A percentile compares a stretch with the other conserved stretches of the same genome.
Evolutionary conservation across 2,329 filamentous ascomycete genomes (phyloP).

Genomic region (Diaporthe ilicicola): DNA sequence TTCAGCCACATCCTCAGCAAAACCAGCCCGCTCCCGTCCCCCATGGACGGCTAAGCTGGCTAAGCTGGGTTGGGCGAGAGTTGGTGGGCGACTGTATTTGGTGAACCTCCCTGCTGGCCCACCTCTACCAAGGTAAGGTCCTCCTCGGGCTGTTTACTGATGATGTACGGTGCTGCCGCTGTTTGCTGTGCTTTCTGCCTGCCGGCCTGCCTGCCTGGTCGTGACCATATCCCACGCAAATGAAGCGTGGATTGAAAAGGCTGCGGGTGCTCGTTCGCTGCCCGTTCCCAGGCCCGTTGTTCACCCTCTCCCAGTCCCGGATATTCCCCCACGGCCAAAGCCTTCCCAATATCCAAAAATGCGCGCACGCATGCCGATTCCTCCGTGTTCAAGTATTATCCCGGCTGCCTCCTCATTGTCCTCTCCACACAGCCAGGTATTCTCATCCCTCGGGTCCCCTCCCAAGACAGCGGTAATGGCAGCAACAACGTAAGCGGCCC

Average conservation of each 20-base stretch:
- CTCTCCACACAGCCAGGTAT: neutral
- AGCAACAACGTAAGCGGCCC: neutral
- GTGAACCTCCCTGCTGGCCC: too few species aligned
- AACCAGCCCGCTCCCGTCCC: too few species aligned
- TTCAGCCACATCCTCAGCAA: too few species aligned
- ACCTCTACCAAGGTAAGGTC: neutral
- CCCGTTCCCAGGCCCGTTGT: neutral
- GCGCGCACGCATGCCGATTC: neutral
- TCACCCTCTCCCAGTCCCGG: neutral
- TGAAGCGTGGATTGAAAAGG: neutral
- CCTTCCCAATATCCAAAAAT: constrained; percentile 5
- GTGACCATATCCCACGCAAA: neutral
- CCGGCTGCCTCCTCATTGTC: neutral
- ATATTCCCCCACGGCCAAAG: neutral
- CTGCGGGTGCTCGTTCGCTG: neutral
- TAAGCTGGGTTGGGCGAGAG: too few species aligned
- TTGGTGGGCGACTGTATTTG: too few species aligned
- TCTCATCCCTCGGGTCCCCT: neutral
- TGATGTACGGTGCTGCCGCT: neutral
- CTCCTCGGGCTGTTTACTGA: neutral
- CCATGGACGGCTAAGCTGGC: too few species aligned
- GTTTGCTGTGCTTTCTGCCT: neutral
- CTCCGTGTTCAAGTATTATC: neutral
- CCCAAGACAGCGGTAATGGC: neutral
- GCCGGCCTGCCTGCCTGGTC: neutral